Evolutionary conservation across 2,329 filamentous ascomycete species (phyloP).

Genomic region (Trichoderma sp.): DNA sequence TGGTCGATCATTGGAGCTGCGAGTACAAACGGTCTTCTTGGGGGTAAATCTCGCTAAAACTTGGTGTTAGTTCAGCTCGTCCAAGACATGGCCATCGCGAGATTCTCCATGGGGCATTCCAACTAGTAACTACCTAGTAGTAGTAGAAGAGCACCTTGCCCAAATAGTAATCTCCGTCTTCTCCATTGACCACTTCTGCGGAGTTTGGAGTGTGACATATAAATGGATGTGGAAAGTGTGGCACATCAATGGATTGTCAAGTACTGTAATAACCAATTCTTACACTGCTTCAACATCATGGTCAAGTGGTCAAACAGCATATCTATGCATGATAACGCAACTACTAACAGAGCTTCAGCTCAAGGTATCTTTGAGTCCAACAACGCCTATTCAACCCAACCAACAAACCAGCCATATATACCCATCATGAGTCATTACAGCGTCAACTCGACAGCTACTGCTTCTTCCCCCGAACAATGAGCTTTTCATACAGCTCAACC

Average conservation of each 20-base stretch:
- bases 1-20: conserved; percentile 17
- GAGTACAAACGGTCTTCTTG: background rate
- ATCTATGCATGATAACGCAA: background rate
- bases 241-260: too few species aligned
- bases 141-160: background rate
- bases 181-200: background rate
- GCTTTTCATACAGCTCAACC: conserved; percentile 51
- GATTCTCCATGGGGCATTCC: conserved; percentile 7
- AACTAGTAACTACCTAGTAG: too few species aligned
- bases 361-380: conserved; percentile 19
- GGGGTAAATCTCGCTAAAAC: conserved; percentile 26
- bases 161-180: background rate
- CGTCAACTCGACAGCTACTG: conserved; percentile 25
- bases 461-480: conserved; percentile 56
- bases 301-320: background rate
- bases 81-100: background rate
- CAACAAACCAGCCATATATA: conserved; percentile 11
- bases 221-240: background rate
- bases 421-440: conserved; percentile 31
- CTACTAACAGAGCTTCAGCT: conserved; percentile 1
- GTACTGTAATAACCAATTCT: background rate
- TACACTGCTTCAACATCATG: background rate
- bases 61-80: conserved; percentile 1
- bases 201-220: background rate
- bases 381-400: conserved; percentile 19